Base-by-base conservation (phyloP, 768 basidiomycete genomes). In the Tricholoma hemisulphureum region DNA sequence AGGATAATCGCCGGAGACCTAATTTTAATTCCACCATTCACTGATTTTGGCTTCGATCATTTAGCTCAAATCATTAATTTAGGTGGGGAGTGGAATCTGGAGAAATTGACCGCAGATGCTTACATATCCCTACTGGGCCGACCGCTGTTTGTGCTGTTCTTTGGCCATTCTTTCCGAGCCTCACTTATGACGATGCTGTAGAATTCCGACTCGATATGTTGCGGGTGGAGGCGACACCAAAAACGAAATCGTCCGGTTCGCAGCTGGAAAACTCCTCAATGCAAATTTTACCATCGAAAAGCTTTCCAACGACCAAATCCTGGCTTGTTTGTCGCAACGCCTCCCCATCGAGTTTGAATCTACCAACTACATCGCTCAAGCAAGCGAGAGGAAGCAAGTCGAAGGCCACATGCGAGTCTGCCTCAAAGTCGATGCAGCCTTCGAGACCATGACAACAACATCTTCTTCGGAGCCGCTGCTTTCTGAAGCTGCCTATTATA, bases 391-490 rank as follows among this genome's bases (percentile, higher is more conserved):
- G 34, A 21, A 21, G 6, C 50, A 51, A 31, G 50, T 51, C 14
- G 20, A 51, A 32, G 29, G 24, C 14, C 50, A 51, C 23, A 51
- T 51, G 50, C 28, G 31, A 35, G 31, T 51, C 8, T 51, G 50
- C 9, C 28, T 51, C 16, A n/a, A 51, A 18, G 24, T 51, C 31
- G 31, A 51, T 6, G 9, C 50, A 20, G 31, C 50, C 13, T 51
- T 34, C 18, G 56, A 66, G 46, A 55, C 35, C 55, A 63, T 71
- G 61, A 46, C 57, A 20, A 73, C 71, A n/a, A 37, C 58, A 10
- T 65, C 63, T 31, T 23, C 69, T 26, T 70, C 69, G 2, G 69
- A 72, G 58, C 71, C 70, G n/a, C 50, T 68, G n/a, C 59, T 71
- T 6, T 63, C 69, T 2, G 70, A 71, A 56, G 69, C 70, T 20